phyloP scores from a whole-genome alignment of 164 flowering plant genomes.

The Santalum album region DNA sequence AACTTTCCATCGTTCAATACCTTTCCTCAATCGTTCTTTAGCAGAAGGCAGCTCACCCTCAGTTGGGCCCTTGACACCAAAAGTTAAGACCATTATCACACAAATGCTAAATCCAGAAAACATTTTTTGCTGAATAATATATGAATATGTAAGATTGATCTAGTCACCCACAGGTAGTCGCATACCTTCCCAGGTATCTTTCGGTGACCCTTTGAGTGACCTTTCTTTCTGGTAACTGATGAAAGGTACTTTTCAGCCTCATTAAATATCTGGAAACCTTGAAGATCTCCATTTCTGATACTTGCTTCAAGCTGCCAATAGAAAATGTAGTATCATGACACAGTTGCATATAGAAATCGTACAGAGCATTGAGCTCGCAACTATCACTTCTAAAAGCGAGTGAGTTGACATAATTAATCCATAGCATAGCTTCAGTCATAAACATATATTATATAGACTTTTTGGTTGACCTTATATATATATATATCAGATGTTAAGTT shows the following conservation, averaged over 20 bases:
- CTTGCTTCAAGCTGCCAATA: constrained; percentile 77
- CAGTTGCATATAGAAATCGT: too few relatives aligned
- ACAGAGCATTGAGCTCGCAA: too few relatives aligned
- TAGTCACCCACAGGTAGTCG: too few relatives aligned
- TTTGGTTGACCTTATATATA: too few relatives aligned
- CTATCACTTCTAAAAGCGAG: too few relatives aligned
- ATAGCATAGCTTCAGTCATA: too few relatives aligned
- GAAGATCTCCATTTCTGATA: constrained; percentile 67
- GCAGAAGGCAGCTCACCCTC: constrained; percentile 34
- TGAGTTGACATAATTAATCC: too few relatives aligned
- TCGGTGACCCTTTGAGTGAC: constrained; percentile 12
- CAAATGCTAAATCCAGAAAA: neutral
- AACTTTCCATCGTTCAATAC: constrained; percentile 30
- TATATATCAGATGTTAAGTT: too few relatives aligned
- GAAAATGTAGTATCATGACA: neutral
- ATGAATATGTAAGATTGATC: too few relatives aligned
- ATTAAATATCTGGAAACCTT: constrained; percentile 47
- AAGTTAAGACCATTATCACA: neutral
- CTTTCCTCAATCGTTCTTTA: constrained; percentile 31
- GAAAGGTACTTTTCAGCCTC: constrained; percentile 25
- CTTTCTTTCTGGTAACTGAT: constrained; percentile 26
- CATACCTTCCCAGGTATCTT: constrained; percentile 28
- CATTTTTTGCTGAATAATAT: neutral
- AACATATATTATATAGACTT: too few relatives aligned
- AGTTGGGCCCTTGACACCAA: constrained; percentile 20